Base-by-base conservation (phyloP, 1,139 yeast genomes). In the Candida mesenterica region DNA sequence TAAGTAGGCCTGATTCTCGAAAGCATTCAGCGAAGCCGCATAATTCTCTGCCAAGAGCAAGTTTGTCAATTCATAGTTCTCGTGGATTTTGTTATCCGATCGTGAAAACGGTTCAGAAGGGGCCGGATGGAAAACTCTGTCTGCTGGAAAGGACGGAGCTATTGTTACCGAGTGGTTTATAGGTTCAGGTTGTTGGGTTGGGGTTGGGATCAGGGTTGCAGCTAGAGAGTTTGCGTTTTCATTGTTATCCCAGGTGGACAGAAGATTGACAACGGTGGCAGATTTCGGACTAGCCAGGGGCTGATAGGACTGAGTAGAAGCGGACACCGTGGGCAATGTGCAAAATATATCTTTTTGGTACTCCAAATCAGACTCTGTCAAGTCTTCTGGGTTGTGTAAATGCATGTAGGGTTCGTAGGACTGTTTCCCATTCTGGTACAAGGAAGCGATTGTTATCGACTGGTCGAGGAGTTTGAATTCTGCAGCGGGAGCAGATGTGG, bases 381-480 rank as follows among this genome's bases (percentile, higher is more conserved):
- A 45, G 34, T 65, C 70, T 27, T 55, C 59, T 3, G 48, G 48
- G 4, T 51, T 30, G 46, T 66, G 72, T 19, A 62, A 47, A 34
- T 50, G 60, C 15, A 65, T 32, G 39, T 63, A 68, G 1, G 63
- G 62, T 30, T 53, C 50, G 43, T 69, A 69, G n/a, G 44, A 44
- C 9, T 42, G 40, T 26, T 48, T 49, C 2, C 71, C 72, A 38
- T 62, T 52, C 35, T 55, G 50, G 45, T 67, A 68, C 12, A 68
- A 52, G 4, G 66, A 58, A 2, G 74, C 72, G 28, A 68, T 60
- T 2, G 74, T 65, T 8, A 68, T 61, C 15, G 72, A 65, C 35
- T 68, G 75, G 43, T 68, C 75, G 29, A 68, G 45, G 15, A 68
- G 48, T 31, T 59, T 53, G 37, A 45, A 48, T 7, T 25, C 25